These are phyloP conservation scores for Blastocystis hominis DNA, from an alignment of 352 stramenopile genomes.

Conservation along the genomic window DNA sequence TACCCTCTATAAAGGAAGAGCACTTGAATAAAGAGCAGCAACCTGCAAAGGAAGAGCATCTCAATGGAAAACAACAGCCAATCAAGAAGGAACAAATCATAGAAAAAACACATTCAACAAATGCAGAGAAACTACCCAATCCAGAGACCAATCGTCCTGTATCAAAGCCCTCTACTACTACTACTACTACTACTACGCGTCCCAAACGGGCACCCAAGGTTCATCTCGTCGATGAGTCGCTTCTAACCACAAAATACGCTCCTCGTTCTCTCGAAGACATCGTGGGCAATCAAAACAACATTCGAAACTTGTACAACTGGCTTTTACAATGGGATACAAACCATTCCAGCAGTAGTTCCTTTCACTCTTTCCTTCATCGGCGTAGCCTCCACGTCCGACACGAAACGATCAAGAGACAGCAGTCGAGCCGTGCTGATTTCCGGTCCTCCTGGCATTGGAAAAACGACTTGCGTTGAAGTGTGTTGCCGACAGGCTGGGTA, in stretches of 20 bases:
- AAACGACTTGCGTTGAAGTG: conserved; percentile 87
- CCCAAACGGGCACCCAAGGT: too few relatives aligned
- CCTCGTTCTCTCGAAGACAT: conserved; percentile 64
- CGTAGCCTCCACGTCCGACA: neutral
- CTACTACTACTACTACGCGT: too few relatives aligned
- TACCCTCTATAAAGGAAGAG: too few relatives aligned
- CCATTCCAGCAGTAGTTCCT: conserved; percentile 58
- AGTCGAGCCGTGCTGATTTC: conserved; percentile 86
- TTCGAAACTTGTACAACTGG: conserved; percentile 60
- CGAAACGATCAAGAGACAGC: conserved; percentile 72
- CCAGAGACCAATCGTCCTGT: too few relatives aligned
- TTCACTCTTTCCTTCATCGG: neutral
- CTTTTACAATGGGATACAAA: conserved; percentile 62
- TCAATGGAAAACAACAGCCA: neutral
- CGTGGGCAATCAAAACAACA: conserved; percentile 59
- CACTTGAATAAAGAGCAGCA: neutral
- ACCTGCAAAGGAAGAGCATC: neutral
- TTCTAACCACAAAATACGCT: conserved; percentile 59
- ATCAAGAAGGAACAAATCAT: neutral
- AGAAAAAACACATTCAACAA: too few relatives aligned
- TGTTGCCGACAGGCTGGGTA: conserved; percentile 79
- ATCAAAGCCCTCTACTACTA: too few relatives aligned
- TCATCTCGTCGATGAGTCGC: neutral
- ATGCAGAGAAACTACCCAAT: too few relatives aligned
- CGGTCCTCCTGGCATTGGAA: conserved; percentile 78